Conservation (phyloP, 306 rosid species). For the Lupinus albus region DNA sequence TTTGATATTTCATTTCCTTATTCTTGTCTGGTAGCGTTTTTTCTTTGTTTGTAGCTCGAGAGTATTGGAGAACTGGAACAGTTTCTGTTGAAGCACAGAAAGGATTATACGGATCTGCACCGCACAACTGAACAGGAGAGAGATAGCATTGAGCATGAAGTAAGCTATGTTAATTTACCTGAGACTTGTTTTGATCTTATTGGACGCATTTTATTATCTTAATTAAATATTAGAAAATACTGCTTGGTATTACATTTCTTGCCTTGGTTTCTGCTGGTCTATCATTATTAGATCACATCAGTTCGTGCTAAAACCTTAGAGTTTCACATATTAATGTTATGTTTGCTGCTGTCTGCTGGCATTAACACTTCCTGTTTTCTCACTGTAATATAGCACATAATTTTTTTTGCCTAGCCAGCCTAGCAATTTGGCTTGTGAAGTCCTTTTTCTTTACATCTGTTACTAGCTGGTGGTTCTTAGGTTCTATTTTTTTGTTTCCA, state of each 20-base stretch:
- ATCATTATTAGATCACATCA: slow-evolving; percentile 16
- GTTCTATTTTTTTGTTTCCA: slow-evolving; percentile 10
- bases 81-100: slow-evolving; percentile 81
- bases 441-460: background rate
- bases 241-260: slow-evolving; percentile 18
- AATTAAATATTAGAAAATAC: slow-evolving; percentile 29
- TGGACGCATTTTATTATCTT: slow-evolving; percentile 13
- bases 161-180: slow-evolving; percentile 46
- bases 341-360: background rate
- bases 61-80: slow-evolving; percentile 79
- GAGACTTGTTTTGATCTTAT: slow-evolving; percentile 34
- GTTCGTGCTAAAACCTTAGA: background rate
- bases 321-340: slow-evolving; percentile 17
- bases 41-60: slow-evolving; percentile 61
- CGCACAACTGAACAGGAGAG: slow-evolving; percentile 94
- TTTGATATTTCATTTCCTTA: slow-evolving; percentile 28
- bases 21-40: slow-evolving; percentile 7
- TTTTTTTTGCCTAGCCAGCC: slow-evolving; percentile 11
- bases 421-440: slow-evolving; percentile 8
- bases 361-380: slow-evolving; percentile 21
- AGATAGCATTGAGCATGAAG: slow-evolving; percentile 97
- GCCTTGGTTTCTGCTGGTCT: background rate
- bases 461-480: slow-evolving; percentile 9
- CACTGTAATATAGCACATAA: background rate
- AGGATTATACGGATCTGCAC: slow-evolving; percentile 89